Evolutionary conservation across 371 early-diverging fungal genomes (phyloP), one percentile per base, ranked within the genome.

Genomic region (Choanephora cucurbitarum): DNA sequence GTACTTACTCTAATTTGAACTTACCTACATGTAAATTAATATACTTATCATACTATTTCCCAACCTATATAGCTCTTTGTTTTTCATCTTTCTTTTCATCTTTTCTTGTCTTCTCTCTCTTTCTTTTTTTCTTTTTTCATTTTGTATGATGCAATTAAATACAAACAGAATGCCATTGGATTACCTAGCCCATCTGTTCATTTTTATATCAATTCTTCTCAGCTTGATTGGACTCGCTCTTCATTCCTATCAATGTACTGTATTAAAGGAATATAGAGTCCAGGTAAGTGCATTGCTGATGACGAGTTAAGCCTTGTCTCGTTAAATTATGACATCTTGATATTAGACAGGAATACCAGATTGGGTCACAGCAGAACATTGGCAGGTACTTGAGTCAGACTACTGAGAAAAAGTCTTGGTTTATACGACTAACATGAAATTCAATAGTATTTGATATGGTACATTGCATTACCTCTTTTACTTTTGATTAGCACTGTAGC

Each of bases 281-380:
- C 64, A 73, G 55, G 74, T 73, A 48, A 37, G 24, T 17, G 5
- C 2, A 45, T 23, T 8, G 23, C 6, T 23, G 24, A 11, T 10
- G 19, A 21, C 5, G 18, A 24, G 23, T 24, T 9, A 8, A 15
- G 28, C 8, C 46, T 18, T 44, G 21, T 4, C 18, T 15, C 19
- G 15, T 9, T 7, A 1, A 18, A 8, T 41, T 43, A 13, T 6
- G 8, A n/a, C 9, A 19, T 9, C 2, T 42, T 5, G n/a, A n/a
- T n/a, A n/a, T 1, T 42, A 70, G 74, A 65, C 62, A 18, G 47
- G 49, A 0, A 70, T 74, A 58, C 57, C 57, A 40, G 55, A 62
- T 49, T 70, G 70, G 71, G 28, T 74, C 15, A 44, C 49, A 49
- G 68, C 64, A 11, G 69, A 71, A 2, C 74, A 74, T 34, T 74